phyloP scores from a whole-genome alignment of 1,284 basidiomycete species.

The Rhodotorula sp. region DNA sequence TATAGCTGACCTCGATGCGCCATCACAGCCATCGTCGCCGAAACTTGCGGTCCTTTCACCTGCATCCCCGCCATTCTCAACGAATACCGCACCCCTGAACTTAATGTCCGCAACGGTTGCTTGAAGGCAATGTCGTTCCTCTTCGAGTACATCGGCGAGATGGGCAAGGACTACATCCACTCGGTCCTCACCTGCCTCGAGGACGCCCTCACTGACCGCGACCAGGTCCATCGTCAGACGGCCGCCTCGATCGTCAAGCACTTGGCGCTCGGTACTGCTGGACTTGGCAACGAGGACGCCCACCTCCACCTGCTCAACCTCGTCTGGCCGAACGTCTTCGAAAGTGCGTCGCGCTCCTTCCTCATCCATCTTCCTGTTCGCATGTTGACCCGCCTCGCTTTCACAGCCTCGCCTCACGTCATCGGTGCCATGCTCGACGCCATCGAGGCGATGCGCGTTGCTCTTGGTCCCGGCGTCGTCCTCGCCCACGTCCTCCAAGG shows the following conservation, averaged over 20 bases:
- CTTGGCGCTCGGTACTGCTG: conserved; percentile 92
- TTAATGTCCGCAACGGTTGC: conserved; percentile 99
- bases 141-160: conserved; percentile 99
- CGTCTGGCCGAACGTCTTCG: conserved; percentile 98
- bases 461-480: conserved; percentile 87
- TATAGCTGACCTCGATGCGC: not conserved
- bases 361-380: not conserved
- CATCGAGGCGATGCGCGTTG: conserved; percentile 93
- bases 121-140: conserved; percentile 97
- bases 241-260: conserved; percentile 99
- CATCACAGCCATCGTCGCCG: conserved; percentile 72
- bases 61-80: conserved; percentile 98
- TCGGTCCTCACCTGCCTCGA: conserved; percentile 96
- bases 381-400: conserved; percentile 4
- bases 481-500: conserved; percentile 71
- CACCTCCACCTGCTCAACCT: conserved; percentile 97
- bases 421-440: conserved; percentile 66
- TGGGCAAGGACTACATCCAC: conserved; percentile 97
- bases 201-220: conserved; percentile 95
- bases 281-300: conserved; percentile 95
- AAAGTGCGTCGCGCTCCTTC: conserved; percentile 54
- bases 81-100: conserved; percentile 91
- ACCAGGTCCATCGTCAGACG: conserved; percentile 96
- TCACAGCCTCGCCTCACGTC: conserved; percentile 80
- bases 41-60: conserved; percentile 98